These are phyloP conservation scores for Neoboletus magnificus DNA, from an alignment of 768 basidiomycete species.

Conservation along the genomic window DNA sequence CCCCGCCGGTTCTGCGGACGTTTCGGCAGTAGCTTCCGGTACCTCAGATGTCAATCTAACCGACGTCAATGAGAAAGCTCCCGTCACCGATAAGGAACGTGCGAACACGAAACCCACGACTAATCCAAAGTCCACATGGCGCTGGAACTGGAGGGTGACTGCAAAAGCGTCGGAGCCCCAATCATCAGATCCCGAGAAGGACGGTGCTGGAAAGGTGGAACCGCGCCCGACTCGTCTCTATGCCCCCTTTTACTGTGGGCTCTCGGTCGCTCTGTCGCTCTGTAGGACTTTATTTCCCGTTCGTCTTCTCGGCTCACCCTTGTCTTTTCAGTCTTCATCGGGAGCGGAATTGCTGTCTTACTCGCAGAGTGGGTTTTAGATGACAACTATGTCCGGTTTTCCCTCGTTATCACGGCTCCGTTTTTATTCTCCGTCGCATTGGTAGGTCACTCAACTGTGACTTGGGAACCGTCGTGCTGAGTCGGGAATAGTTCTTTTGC, in stretches of 20 bases:
- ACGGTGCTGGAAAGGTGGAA: constrained; percentile 25
- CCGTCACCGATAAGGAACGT: constrained; percentile 21
- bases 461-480: constrained; percentile 9
- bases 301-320: constrained; percentile 6
- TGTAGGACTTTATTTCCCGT: constrained; percentile 45
- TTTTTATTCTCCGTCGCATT: constrained; percentile 74
- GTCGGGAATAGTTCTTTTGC: constrained; percentile 57
- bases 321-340: constrained; percentile 57
- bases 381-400: constrained; percentile 56
- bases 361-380: constrained; percentile 73
- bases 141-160: constrained; percentile 47
- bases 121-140: constrained; percentile 14
- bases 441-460: constrained; percentile 37
- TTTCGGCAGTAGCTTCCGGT: constrained; percentile 44
- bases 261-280: constrained; percentile 57
- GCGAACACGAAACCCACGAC: not conserved
- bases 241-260: constrained; percentile 69
- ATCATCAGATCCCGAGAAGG: constrained; percentile 48
- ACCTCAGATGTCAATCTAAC: constrained; percentile 53
- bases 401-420: constrained; percentile 59
- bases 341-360: constrained; percentile 53
- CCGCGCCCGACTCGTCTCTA: constrained; percentile 57
- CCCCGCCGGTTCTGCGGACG: constrained; percentile 26
- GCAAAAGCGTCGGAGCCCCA: constrained; percentile 21
- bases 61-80: constrained; percentile 26